phyloP scores from a whole-genome alignment of 495 filamentous ascomycete genomes.

The Neurospora sp. region DNA sequence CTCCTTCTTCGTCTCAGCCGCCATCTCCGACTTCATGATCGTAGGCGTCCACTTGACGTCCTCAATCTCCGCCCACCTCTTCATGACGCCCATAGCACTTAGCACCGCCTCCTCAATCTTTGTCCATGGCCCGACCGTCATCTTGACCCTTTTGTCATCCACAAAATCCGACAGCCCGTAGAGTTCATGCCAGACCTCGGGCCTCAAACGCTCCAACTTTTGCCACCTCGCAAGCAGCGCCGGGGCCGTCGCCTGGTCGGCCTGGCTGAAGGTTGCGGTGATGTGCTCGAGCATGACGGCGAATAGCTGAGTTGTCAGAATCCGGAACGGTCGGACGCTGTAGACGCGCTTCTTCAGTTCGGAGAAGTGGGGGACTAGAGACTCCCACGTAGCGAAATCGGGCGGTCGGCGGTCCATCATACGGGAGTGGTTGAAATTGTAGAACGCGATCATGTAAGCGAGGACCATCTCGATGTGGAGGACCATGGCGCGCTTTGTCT shows the following conservation, averaged over 20 bases:
- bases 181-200: constrained; percentile 18
- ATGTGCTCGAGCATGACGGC: constrained; percentile 29
- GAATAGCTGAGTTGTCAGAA: constrained; percentile 24
- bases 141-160: constrained; percentile 13
- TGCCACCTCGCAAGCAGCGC: constrained; percentile 7
- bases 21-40: constrained; percentile 1
- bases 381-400: constrained; percentile 17
- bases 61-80: constrained; percentile 22
- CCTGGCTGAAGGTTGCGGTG: constrained; percentile 13
- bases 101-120: constrained; percentile 19
- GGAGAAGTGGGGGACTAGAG: constrained; percentile 21
- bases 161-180: constrained; percentile 7
- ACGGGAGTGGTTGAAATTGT: constrained; percentile 17
- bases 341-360: constrained; percentile 18
- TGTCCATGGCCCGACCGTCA: constrained; percentile 27
- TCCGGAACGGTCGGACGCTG: constrained; percentile 15
- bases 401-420: constrained; percentile 11
- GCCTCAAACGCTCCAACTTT: constrained; percentile 7
- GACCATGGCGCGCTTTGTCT: constrained; percentile 19
- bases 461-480: constrained; percentile 33
- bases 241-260: constrained; percentile 10
- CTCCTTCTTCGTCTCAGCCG: neutral
- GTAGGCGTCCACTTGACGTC: constrained; percentile 18
- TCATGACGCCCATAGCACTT: constrained; percentile 17
- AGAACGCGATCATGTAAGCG: constrained; percentile 31